Evolutionary conservation across 768 basidiomycete species (phyloP), one percentile per base, ranked within the genome.

Genomic region (Suillus bovinus): DNA sequence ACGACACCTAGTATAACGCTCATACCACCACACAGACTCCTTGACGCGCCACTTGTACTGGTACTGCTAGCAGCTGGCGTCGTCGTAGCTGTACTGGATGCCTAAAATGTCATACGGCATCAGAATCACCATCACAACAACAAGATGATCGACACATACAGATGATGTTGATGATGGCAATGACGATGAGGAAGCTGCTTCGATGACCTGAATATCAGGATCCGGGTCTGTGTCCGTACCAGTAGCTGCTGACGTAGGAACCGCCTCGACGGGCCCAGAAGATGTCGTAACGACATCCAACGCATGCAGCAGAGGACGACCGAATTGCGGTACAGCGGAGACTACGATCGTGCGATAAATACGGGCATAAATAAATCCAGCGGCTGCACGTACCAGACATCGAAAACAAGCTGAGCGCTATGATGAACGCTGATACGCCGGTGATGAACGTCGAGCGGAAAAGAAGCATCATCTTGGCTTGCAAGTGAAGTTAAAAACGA

Each of bases 361-460:
- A 13, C 2, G 24, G 4, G 9, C 41, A 36, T 22, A 27, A 20
- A 34, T 11, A 60, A n/a, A 11, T 7, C 13, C 4, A 7, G 33
- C 2, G 9, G 55, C 10, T 4, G n/a, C 8, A 39, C 70, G 42
- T 39, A 62, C 72, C 68, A 49, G 72, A 36, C 2, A 61, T 31
- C 10, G 58, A 31, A 22, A 71, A 52, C 29, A 61, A 11, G 58
- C 61, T 66, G 27, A 69, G 47, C 5, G 68, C 36, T 13, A 61
- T 22, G 5, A 67, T 13, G 3, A 70, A 41, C 22, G 61, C n/a
- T 60, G 50, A 61, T 2, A 42, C 33, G 2, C 62, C 53, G 1
- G 62, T 46, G 50, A 74, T 39, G 49, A 66, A 67, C 27, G 63
- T 56, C 16, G 71, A 61, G 6, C 69, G 72, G 50, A 69, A 72